These are phyloP conservation scores for Ulota crispa DNA, from an alignment of 225 moss, liverwort and hornwort genomes.

Conservation along the genomic window DNA sequence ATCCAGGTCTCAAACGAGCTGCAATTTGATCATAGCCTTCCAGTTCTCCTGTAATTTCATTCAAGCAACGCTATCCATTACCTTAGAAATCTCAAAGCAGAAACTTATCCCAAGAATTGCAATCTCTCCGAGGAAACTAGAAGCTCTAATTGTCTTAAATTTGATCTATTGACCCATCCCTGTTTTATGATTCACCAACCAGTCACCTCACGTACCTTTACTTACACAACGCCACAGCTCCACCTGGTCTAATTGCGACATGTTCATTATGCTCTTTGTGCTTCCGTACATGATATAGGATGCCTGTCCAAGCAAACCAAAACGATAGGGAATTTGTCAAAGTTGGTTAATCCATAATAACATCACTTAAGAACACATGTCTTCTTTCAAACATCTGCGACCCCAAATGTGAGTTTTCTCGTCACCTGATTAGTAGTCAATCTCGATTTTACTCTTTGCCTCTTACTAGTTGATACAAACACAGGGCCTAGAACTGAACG, in stretches of 20 bases:
- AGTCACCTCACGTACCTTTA: conserved; percentile 61
- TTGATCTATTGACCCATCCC: background rate
- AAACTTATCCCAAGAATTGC: conserved; percentile 11
- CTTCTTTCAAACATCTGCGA: conserved; percentile 6
- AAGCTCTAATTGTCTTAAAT: background rate
- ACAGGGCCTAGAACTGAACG: conserved; percentile 8
- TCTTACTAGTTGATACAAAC: background rate
- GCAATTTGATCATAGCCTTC: conserved; percentile 89
- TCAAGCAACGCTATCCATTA: conserved; percentile 9
- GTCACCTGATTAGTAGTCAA: background rate
- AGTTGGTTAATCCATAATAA: conserved; percentile 11
- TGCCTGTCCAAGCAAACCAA: conserved; percentile 58
- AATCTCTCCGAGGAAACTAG: background rate
- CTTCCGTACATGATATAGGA: conserved; percentile 95
- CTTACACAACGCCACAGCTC: conserved; percentile 96
- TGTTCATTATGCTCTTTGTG: conserved; percentile 96
- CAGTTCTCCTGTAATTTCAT: conserved; percentile 63
- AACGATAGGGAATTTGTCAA: conserved; percentile 3
- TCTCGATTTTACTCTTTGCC: background rate
- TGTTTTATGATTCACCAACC: background rate
- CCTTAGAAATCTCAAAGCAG: background rate
- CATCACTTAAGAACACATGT: background rate
- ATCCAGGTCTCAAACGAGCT: conserved; percentile 76
- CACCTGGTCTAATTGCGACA: conserved; percentile 91
- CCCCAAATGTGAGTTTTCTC: background rate